Evolutionary conservation across 345 rosid genomes (phyloP).

Genomic region (Linum tenue): DNA sequence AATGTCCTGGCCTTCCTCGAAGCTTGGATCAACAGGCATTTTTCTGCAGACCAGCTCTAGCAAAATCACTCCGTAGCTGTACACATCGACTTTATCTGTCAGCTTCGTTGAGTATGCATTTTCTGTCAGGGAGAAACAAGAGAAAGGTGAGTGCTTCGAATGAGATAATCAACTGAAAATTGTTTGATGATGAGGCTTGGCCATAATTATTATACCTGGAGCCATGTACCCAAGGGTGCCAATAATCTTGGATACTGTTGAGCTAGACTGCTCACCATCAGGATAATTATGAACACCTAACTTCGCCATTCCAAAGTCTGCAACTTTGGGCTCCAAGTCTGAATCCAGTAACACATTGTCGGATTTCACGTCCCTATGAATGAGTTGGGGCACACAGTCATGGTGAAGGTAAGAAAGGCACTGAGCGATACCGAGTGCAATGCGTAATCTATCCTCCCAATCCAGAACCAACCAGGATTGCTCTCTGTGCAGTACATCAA

Average conservation of each 20-base stretch:
- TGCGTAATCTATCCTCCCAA: constrained; percentile 24
- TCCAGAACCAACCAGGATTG: constrained; percentile 19
- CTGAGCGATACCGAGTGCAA: constrained; percentile 31
- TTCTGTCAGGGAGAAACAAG: constrained; percentile 18
- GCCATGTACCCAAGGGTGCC: constrained; percentile 41
- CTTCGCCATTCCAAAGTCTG: constrained; percentile 34
- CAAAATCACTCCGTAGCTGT: constrained; percentile 29
- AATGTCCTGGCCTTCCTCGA: constrained; percentile 26
- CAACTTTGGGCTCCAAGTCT: constrained; percentile 32
- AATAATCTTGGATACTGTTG: constrained; percentile 23
- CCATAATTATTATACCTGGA: constrained; percentile 22
- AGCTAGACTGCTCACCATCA: constrained; percentile 15
- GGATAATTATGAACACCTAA: constrained; percentile 13
- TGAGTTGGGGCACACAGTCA: constrained; percentile 34
- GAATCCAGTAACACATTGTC: constrained; percentile 31
- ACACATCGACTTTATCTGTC: constrained; percentile 34
- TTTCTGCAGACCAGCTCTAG: constrained; percentile 29
- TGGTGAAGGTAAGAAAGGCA: constrained; percentile 36
- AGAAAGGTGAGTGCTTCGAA: neutral
- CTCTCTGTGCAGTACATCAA: constrained; percentile 18
- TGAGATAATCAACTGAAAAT: neutral
- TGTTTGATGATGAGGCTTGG: neutral
- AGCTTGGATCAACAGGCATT: constrained; percentile 29
- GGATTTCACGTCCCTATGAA: constrained; percentile 33
- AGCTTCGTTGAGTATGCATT: constrained; percentile 21